Evolutionary conservation across 2,329 filamentous ascomycete species (phyloP), one percentile per base, ranked within the genome.

Genomic region (Esteya vermicola): DNA sequence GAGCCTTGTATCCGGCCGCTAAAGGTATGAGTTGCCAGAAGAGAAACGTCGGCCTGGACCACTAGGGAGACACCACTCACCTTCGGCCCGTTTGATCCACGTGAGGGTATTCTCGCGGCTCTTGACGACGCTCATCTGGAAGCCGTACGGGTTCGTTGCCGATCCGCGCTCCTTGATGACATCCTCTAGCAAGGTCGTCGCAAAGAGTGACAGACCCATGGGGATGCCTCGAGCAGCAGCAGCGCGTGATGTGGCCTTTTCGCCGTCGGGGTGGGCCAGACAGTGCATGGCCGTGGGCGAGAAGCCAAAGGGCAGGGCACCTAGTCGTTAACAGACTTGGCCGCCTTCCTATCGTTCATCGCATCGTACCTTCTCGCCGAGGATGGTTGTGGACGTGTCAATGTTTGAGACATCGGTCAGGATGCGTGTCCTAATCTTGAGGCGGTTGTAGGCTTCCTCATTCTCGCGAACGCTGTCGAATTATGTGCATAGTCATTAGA

Each of bases 61-160:
- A n/a, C n/a, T n/a, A n/a, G n/a, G n/a, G n/a, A 22, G 3, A 34
- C 5, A 14, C 4, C 9, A 8, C 28, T 12, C 25, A 38, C 36
- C 36, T 21, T 38, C 36, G n/a, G 36, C 36, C 14, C 36, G 31
- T 28, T 37, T 14, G 14, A 68, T 44, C 32, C 69, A 48, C 34
- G 62, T 57, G 20, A 59, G 37, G 1, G 59, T 66, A 6, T 62
- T 54, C 1, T 50, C 47, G 4, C 65, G 57, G 49, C 73, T 63
- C 46, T 64, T 63, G 35, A 73, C 51, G 6, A 71, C 57, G 48
- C 64, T 68, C 47, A 75, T 54, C 49, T 75, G 71, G 52, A 75
- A 67, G 14, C 59, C 61, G 45, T 69, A 65, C 1, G 67, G 65
- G 8, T 55, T 58, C 0, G 9, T 13, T 13, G 19, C 56, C 52